Evolutionary conservation across 2,329 filamentous ascomycete genomes (phyloP).

Genomic region (Neonectria faginata): DNA sequence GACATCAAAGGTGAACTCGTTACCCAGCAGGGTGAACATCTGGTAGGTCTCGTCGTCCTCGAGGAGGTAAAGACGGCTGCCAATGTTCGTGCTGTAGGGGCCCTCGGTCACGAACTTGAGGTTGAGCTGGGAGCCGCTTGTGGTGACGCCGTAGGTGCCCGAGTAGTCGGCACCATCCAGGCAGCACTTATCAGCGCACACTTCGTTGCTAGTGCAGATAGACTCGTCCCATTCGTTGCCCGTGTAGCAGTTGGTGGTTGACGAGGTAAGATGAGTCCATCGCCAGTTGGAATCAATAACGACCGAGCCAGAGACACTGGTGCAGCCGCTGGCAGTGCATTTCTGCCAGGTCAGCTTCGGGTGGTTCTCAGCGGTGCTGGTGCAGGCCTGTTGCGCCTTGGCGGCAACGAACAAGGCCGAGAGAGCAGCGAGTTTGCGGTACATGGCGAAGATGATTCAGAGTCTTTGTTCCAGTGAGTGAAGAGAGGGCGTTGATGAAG

Average conservation of each 20-base stretch:
- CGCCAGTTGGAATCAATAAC: constrained; percentile 72
- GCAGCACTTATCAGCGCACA: constrained; percentile 63
- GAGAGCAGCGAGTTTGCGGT: constrained; percentile 46
- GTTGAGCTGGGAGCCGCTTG: constrained; percentile 63
- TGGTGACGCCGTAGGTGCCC: constrained; percentile 65
- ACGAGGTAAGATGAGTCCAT: constrained; percentile 63
- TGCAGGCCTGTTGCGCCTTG: constrained; percentile 64
- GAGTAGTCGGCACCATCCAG: constrained; percentile 66
- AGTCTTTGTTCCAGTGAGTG: constrained; percentile 25
- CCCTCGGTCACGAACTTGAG: constrained; percentile 69
- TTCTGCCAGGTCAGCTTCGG: constrained; percentile 65
- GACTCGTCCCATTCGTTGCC: constrained; percentile 62
- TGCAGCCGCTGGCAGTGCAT: constrained; percentile 66
- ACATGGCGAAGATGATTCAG: constrained; percentile 40
- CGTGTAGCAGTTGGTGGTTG: constrained; percentile 67
- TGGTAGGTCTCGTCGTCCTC: constrained; percentile 71
- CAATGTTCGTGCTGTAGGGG: constrained; percentile 59
- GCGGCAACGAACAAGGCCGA: constrained; percentile 45
- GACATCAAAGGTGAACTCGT: constrained; percentile 79
- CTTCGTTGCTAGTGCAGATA: constrained; percentile 54
- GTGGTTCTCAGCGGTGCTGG: constrained; percentile 61
- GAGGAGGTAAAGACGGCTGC: constrained; percentile 73
- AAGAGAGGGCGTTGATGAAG: constrained; percentile 9
- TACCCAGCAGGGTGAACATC: constrained; percentile 72
- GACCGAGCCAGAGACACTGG: constrained; percentile 60